phyloP scores from a whole-genome alignment of 2,329 filamentous ascomycete genomes.

The Scolecobasidium constrictum region DNA sequence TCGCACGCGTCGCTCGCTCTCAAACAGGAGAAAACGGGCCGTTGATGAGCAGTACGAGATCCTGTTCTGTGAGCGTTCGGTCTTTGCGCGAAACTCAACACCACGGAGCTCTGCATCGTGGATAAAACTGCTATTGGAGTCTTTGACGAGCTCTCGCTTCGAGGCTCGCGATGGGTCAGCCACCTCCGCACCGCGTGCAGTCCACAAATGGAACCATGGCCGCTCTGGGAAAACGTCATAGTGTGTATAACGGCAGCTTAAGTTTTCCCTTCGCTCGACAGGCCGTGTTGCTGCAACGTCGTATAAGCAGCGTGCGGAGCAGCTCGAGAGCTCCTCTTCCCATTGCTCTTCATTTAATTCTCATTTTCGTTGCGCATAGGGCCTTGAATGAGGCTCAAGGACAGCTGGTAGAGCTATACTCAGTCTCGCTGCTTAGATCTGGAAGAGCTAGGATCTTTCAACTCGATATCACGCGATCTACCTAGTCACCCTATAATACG shows the following conservation, averaged over 20 bases:
- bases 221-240: neutral
- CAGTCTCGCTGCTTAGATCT: neutral
- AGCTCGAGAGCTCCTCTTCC: neutral
- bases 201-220: neutral
- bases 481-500: neutral
- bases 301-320: neutral
- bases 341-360: neutral
- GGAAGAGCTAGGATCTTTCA: neutral
- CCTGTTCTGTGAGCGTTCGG: no score
- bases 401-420: neutral
- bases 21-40: no score
- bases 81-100: no score
- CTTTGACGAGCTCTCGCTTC: no score
- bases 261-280: neutral
- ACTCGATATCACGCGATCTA: neutral
- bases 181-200: neutral
- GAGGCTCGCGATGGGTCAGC: no score
- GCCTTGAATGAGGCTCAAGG: neutral
- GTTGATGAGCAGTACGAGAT: no score
- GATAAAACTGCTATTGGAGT: no score
- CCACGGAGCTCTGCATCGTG: no score
- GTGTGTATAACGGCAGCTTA: neutral
- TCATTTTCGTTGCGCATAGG: neutral
- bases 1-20: no score
- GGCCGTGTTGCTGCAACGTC: neutral